Base-by-base conservation (phyloP, 257 asterid genomes). In the Perilla frutescens region DNA sequence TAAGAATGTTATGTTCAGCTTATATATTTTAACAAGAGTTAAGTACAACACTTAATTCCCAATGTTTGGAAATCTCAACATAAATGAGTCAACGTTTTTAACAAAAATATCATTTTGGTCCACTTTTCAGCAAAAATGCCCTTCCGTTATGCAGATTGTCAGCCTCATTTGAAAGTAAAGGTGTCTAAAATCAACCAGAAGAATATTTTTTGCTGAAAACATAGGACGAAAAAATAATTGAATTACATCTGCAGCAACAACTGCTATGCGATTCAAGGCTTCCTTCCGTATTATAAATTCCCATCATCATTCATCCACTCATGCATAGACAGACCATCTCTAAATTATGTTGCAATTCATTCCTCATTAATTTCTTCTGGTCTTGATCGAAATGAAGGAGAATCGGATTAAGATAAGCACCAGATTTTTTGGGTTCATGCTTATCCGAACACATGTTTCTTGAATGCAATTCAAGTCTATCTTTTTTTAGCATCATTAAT, bases 391-490 rank as follows among this genome's bases (percentile, higher is more conserved):
- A 49, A 13, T 10, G 8, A 36, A 62, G 3, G 54, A 14, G 68
- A 58, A 58, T 32, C 14, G 49, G 31, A 20, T 41, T 5, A 11
- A 9, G 65, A 69, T 32, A 40, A 54, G 11, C 32, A 41, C 26
- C 45, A 20, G 1, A 11, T 6, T 44, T n/a, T 8, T 4, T 50
- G 4, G 43, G 44, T 36, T 47, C 29, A 44, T 58, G 29, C 58
- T 57, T 44, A 44, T 58, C 68, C 56, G 4, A 31, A 31, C 58
- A 58, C 66, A 59, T 41, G 44, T 36, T 44, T 10, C 72, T 40
- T 53, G 40, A 73, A 73, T 54, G 71, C 71, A 15, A 50, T 20
- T 73, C 26, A 73, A 71, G 51, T 2, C 20, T 20, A 7, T 32
- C 37, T 5, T 48, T 31, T 6, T 47, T n/a, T 5, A 53, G 12